phyloP scores from a whole-genome alignment of 345 rosid genomes.

The Excoecaria cochinchinensis region DNA sequence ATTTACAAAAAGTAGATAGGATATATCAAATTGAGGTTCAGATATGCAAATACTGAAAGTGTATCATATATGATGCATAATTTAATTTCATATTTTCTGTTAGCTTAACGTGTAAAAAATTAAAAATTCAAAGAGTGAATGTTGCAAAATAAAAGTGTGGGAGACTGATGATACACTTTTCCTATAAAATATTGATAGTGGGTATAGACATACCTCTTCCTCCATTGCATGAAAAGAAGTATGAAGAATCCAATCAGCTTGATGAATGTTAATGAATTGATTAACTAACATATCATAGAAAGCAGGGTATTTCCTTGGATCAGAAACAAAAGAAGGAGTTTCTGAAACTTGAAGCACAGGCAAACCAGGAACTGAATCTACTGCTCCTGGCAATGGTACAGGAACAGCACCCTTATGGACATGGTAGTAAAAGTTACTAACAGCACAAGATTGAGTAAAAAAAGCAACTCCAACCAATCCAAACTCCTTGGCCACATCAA shows the following conservation, averaged over 20 bases:
- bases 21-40: no score
- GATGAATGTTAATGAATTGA: slow-evolving; percentile 14
- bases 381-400: slow-evolving; percentile 13
- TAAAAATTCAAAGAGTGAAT: no score
- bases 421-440: slow-evolving; percentile 43
- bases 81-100: no score
- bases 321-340: slow-evolving; percentile 28
- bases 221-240: slow-evolving; percentile 27
- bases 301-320: slow-evolving; percentile 23
- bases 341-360: slow-evolving; percentile 24
- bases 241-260: slow-evolving; percentile 33
- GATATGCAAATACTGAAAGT: no score
- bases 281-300: slow-evolving; percentile 4
- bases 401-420: slow-evolving; percentile 10
- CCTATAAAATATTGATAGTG: no score
- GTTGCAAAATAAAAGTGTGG: no score
- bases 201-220: not conserved
- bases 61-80: no score
- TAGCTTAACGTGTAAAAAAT: no score
- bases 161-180: no score
- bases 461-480: slow-evolving; percentile 22
- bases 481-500: no score
- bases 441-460: slow-evolving; percentile 62
- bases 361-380: slow-evolving; percentile 26
- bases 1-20: no score